Evolutionary conservation across 2,329 filamentous ascomycete species (phyloP).

Genomic region (Fusarium metavorans): DNA sequence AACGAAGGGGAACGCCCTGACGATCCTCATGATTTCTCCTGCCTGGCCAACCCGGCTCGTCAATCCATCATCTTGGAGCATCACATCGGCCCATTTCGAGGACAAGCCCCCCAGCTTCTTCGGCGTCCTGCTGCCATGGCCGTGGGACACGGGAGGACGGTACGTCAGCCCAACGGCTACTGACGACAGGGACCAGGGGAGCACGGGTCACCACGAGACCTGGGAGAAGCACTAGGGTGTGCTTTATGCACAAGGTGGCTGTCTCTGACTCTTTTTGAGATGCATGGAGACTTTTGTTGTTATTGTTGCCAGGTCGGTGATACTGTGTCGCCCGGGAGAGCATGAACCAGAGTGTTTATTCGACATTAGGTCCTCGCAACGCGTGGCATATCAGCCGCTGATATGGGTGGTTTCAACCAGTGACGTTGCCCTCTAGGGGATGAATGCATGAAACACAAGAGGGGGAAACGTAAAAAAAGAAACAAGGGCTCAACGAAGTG

Average conservation of each 20-base stretch:
- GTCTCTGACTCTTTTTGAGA: background rate
- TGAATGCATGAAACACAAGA: conserved; percentile 4
- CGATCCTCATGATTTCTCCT: conserved; percentile 12
- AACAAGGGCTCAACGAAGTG: background rate
- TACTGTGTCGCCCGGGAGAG: conserved; percentile 10
- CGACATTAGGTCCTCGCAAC: background rate
- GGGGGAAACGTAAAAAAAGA: conserved; percentile 1
- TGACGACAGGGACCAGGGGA: conserved; percentile 8
- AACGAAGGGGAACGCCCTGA: conserved; percentile 18
- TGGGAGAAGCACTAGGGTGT: background rate
- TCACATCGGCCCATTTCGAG: conserved; percentile 1
- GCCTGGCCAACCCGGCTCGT: background rate
- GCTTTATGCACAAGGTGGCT: conserved; percentile 9
- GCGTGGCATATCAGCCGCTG: conserved; percentile 12
- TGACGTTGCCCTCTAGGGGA: conserved; percentile 14
- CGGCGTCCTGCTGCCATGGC: conserved; percentile 27
- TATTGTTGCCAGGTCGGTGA: background rate
- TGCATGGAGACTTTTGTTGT: background rate
- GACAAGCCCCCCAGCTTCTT: conserved; percentile 1
- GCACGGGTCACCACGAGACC: conserved; percentile 11
- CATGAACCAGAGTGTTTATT: conserved; percentile 3
- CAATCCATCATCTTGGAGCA: background rate
- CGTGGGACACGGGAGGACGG: conserved; percentile 19
- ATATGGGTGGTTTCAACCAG: conserved; percentile 13
- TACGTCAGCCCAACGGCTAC: conserved; percentile 16